phyloP scores from a whole-genome alignment of 2,329 filamentous ascomycete species.

The Hysterium pulicare region DNA sequence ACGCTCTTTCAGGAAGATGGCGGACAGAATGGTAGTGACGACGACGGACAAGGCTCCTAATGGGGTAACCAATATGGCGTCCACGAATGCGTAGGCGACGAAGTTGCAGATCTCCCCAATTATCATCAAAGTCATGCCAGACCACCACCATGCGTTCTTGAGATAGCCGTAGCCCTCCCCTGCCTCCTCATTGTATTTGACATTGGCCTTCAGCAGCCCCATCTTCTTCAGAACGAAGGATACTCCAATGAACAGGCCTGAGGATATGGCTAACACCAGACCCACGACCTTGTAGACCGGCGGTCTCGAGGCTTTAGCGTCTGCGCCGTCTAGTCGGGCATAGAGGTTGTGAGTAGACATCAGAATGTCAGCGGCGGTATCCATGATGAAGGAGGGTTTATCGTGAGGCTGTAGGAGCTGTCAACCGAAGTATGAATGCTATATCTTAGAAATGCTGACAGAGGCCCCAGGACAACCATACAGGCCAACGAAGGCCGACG shows the following conservation, averaged over 20 bases:
- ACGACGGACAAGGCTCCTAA: slow-evolving; percentile 90
- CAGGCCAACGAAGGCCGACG: slow-evolving; percentile 9
- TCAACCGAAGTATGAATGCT: slow-evolving; percentile 9
- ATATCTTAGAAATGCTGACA: background rate
- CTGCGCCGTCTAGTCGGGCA: slow-evolving; percentile 41
- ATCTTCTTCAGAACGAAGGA: slow-evolving; percentile 97
- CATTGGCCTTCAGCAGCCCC: slow-evolving; percentile 85
- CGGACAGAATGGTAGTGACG: slow-evolving; percentile 83
- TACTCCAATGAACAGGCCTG: slow-evolving; percentile 86
- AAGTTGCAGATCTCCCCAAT: slow-evolving; percentile 96
- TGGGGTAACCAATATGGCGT: slow-evolving; percentile 91
- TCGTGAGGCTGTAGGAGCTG: slow-evolving; percentile 10
- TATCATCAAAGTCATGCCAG: slow-evolving; percentile 95
- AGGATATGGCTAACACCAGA: slow-evolving; percentile 78
- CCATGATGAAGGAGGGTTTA: slow-evolving; percentile 37
- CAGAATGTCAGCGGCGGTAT: slow-evolving; percentile 37
- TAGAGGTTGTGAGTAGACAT: slow-evolving; percentile 43
- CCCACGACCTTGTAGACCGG: slow-evolving; percentile 78
- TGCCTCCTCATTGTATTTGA: slow-evolving; percentile 93
- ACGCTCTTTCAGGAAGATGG: slow-evolving; percentile 93
- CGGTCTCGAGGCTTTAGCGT: slow-evolving; percentile 43
- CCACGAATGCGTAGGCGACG: slow-evolving; percentile 93
- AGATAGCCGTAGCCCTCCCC: slow-evolving; percentile 97
- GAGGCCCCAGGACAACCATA: background rate
- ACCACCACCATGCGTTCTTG: slow-evolving; percentile 94